Evolutionary conservation across 768 basidiomycete genomes (phyloP), one percentile per base, ranked within the genome.

Genomic region (Arthromyces matolae): DNA sequence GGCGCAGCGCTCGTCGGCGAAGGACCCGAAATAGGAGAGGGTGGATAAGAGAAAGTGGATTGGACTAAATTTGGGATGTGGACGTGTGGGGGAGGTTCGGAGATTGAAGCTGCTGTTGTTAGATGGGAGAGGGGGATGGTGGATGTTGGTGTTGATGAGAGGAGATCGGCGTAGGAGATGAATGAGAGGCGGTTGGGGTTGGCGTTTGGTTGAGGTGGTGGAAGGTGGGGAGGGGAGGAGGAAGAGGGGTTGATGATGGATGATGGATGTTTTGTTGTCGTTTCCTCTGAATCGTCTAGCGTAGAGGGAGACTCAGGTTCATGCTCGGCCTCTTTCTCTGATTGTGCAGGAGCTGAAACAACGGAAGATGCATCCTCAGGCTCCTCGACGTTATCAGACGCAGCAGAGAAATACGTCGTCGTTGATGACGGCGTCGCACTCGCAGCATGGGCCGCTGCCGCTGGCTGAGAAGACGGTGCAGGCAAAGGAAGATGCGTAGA

Each of bases 81-180:
- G 16, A 92, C 81, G 59, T 93, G 92, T 2, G 88, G 86, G 1
- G 87, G 87, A 0, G 83, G 83, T 25, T 84, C 77, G 27, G 69
- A 60, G 3, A 76, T 64, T 0, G 74, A 66, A 0, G 79, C 77
- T 1, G 82, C 77, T 0, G 79, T 81, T 0, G 90, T 91, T 43
- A 93, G 76, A 3, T 81, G 79, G 0, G 82, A 81, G 3, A 95
- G 77, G 1, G 89, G 78, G 33, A 84, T 76, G 10, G 82, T 81
- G 8, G 84, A 75, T 0, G 83, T 72, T 0, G 93, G 93, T 0
- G 89, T 81, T 0, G 84, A 86, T 0, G 85, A 71, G 33, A 94
- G 79, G 2, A 94, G 76, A 64, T 94, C 92, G 22, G 84, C 79
- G 64, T 93, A 93, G 3, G 90, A 88, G 67, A 94, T 79, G 73